Percentiles rank a stretch among this genome's conserved stretches.
phyloP scores from a whole-genome alignment of 2,329 filamentous ascomycete genomes.

The Stenocarpella maydis region DNA sequence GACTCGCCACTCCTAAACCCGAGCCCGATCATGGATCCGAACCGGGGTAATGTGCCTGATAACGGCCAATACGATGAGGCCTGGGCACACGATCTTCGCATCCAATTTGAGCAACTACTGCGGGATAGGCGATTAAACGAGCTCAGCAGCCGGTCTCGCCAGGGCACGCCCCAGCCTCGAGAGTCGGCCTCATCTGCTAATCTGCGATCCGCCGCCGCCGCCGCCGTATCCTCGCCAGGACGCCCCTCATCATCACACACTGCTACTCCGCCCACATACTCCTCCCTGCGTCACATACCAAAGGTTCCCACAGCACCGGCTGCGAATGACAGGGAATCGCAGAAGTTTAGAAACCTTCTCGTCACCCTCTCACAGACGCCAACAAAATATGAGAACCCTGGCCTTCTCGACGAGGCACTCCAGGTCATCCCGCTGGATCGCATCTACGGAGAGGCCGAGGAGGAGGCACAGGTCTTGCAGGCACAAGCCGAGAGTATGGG shows the following conservation, averaged over 20 bases:
- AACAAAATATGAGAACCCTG: constrained; percentile 95
- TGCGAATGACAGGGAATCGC: constrained; percentile 67
- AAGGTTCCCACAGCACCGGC: constrained; percentile 77
- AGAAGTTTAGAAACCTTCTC: constrained; percentile 83
- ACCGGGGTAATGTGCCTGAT: constrained; percentile 38
- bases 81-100: constrained; percentile 80
- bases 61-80: constrained; percentile 68
- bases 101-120: constrained; percentile 87
- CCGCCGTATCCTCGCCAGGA: constrained; percentile 43
- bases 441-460: constrained; percentile 93
- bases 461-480: constrained; percentile 86
- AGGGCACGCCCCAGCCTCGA: constrained; percentile 63
- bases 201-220: constrained; percentile 51
- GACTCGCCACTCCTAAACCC: constrained; percentile 18
- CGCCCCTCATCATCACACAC: constrained; percentile 58
- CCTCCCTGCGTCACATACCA: constrained; percentile 58
- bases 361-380: constrained; percentile 88
- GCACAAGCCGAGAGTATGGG: constrained; percentile 90
- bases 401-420: constrained; percentile 89
- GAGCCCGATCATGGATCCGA: constrained; percentile 44
- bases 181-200: constrained; percentile 61
- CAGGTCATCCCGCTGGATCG: constrained; percentile 86
- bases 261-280: constrained; percentile 56
- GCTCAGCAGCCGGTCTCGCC: constrained; percentile 70
- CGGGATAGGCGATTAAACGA: constrained; percentile 89